Evolutionary conservation across 805 yeast genomes (phyloP).

Genomic region (Ogataea allantospora): DNA sequence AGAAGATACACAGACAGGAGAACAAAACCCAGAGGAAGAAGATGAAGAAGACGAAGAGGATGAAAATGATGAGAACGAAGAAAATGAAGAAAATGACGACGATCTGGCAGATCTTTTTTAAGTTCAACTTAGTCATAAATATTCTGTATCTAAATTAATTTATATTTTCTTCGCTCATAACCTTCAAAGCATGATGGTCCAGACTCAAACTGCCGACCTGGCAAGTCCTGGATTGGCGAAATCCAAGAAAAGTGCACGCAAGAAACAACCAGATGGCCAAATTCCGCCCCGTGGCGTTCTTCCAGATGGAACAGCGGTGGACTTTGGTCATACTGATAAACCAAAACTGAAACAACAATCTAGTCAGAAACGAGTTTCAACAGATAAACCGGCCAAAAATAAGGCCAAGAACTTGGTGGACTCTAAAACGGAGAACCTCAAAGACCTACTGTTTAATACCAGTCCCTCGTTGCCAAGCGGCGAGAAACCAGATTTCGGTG

Average conservation of each 20-base stretch:
- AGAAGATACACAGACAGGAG: conserved; percentile 32
- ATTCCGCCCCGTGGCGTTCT: conserved; percentile 34
- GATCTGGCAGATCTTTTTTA: conserved; percentile 30
- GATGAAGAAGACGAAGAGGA: conserved; percentile 48
- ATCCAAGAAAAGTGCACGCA: conserved; percentile 35
- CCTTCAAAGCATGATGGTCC: conserved; percentile 8
- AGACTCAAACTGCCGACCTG: conserved; percentile 7
- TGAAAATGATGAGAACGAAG: conserved; percentile 26
- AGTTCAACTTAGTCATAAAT: not conserved
- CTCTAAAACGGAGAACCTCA: conserved; percentile 24
- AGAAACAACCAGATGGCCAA: conserved; percentile 24
- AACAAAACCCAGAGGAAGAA: conserved; percentile 23
- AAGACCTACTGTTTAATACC: conserved; percentile 20
- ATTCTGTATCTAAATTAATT: conserved; percentile 8
- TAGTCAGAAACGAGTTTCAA: conserved; percentile 6
- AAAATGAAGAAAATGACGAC: conserved; percentile 33
- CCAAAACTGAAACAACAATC: conserved; percentile 17
- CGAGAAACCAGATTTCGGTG: conserved; percentile 23
- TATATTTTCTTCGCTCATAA: conserved; percentile 1
- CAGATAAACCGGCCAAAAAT: conserved; percentile 18
- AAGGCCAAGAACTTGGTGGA: conserved; percentile 22
- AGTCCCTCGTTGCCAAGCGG: conserved; percentile 23
- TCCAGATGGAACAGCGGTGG: conserved; percentile 29
- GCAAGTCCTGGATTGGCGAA: conserved; percentile 3
- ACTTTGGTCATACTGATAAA: conserved; percentile 25